Conservation (phyloP, 139 green algal species). For the Coelastrella sp. region DNA sequence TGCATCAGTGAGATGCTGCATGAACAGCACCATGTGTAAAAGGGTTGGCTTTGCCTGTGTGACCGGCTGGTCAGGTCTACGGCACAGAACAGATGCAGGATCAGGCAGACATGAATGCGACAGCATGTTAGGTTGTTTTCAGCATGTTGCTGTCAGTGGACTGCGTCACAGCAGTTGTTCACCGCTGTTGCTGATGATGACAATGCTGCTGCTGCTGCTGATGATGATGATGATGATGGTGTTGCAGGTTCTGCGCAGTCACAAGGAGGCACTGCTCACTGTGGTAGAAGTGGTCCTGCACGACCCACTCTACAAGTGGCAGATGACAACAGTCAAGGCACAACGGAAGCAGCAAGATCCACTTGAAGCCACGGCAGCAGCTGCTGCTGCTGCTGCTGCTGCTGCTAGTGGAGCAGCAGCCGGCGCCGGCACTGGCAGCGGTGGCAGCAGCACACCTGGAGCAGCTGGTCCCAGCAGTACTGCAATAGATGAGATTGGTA, state of each 20-base stretch:
- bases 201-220: constrained; percentile 17
- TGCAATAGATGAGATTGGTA: constrained; percentile 55
- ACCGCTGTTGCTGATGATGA: background rate
- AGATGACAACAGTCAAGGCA: constrained; percentile 64
- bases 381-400: background rate
- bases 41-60: too few relatives aligned
- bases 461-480: constrained; percentile 7
- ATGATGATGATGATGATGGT: background rate
- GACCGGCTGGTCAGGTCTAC: too few relatives aligned
- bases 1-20: too few relatives aligned
- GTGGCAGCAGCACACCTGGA: constrained; percentile 13
- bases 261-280: constrained; percentile 78
- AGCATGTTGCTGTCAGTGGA: too few relatives aligned
- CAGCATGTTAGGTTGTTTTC: too few relatives aligned
- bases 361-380: background rate
- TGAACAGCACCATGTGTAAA: too few relatives aligned
- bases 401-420: constrained; percentile 8
- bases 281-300: constrained; percentile 89
- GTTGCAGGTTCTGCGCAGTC: constrained; percentile 67
- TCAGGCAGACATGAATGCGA: too few relatives aligned
- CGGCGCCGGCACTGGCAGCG: background rate
- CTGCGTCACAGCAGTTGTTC: background rate
- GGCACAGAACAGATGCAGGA: too few relatives aligned
- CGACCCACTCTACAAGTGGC: constrained; percentile 94
- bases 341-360: constrained; percentile 63